Evolutionary conservation across 306 rosid species (phyloP), one percentile per base, ranked within the genome.

Genomic region (Quercus wislizeni): DNA sequence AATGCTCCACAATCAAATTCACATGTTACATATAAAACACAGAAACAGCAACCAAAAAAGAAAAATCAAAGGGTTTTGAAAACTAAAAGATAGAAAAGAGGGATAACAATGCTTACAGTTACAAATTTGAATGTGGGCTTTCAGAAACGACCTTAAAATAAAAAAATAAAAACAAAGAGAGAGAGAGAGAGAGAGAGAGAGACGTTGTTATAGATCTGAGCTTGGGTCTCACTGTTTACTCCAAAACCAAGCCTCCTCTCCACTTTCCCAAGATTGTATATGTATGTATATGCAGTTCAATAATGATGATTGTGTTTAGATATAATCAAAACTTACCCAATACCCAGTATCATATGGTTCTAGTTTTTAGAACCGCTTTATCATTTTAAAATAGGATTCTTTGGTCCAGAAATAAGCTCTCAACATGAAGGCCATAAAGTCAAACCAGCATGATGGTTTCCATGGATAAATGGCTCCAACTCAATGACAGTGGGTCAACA

Each of bases 341-440:
- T 38, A 2, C 46, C 46, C 46, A 38, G 46, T 0, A 38, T 7
- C 46, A 38, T 38, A 38, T 38, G 46, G 46, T 38, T 38, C 46
- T 38, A 38, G 46, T 38, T 38, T 38, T 38, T 38, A 38, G 46
- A 38, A 7, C 46, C 0, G 46, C 46, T 38, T 7, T 38, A 38
- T 38, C 46, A 38, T 76, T 79, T 74, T 13, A 80, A 71, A 86
- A 86, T 70, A 62, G 85, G 83, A 78, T 82, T 83, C 81, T 88
- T 79, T 73, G 85, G 85, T 80, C 59, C 54, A 35, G 73, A 77
- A 81, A 57, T 35, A 70, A 77, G 91, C 82, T 82, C 90, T 84
- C 79, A 82, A 82, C 83, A 83, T 78, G 89, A 81, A 86, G 81
- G 92, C 85, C 83, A 83, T 71, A 86, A 85, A 84, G 76, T 64